Conservation (phyloP, 257 asterid species). For the Nicotiana benthamiana region DNA sequence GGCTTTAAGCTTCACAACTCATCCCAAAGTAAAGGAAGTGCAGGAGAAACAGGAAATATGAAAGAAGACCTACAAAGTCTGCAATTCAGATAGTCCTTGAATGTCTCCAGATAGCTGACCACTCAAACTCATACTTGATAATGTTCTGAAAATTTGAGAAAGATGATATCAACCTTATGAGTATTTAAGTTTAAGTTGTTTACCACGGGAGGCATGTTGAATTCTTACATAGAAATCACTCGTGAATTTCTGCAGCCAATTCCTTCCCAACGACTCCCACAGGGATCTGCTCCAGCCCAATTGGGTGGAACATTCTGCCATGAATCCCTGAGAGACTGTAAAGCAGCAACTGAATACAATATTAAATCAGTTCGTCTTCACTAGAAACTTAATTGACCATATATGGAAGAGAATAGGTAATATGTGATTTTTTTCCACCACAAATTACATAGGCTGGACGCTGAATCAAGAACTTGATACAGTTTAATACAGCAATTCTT, state of each 20-base stretch:
- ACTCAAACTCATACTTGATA: constrained; percentile 42
- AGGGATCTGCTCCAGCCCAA: constrained; percentile 68
- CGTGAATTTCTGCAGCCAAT: constrained; percentile 37
- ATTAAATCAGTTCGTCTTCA: not conserved
- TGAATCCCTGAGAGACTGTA: constrained; percentile 29
- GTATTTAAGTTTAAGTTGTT: not conserved
- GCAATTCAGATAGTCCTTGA: constrained; percentile 44
- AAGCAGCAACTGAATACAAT: constrained; percentile 38
- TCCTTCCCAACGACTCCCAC: constrained; percentile 64
- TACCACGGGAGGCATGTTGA: not conserved
- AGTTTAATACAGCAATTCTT: too few relatives aligned
- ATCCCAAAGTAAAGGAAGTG: not conserved
- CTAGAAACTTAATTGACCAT: not conserved
- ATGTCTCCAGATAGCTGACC: constrained; percentile 75
- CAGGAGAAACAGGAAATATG: not conserved
- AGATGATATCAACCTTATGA: not conserved
- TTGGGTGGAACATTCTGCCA: constrained; percentile 62
- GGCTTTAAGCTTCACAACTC: not conserved
- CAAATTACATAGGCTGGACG: too few relatives aligned
- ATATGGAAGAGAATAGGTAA: not conserved
- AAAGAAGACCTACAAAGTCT: constrained; percentile 55
- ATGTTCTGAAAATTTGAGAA: constrained; percentile 41
- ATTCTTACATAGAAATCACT: constrained; percentile 44
- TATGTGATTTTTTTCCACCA: not conserved
- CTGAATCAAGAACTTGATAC: too few relatives aligned